These are phyloP conservation scores for Cercospora sesami DNA, from an alignment of 2,329 filamentous ascomycete genomes.

Conservation along the genomic window DNA sequence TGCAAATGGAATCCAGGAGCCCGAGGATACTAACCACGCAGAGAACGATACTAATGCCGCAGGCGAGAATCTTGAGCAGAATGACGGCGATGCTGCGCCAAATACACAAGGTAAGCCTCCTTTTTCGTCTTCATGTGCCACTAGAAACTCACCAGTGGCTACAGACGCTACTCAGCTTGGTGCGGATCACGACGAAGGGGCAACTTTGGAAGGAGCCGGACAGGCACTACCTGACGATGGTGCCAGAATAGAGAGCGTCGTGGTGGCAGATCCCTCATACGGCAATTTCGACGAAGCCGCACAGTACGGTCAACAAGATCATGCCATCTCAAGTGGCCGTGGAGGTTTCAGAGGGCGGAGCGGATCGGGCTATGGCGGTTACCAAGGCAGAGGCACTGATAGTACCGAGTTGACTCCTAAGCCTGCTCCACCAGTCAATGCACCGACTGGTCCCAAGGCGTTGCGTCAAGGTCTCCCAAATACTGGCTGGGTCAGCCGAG, in stretches of 20 bases:
- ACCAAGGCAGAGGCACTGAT: constrained; percentile 24
- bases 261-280: constrained; percentile 30
- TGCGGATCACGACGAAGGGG: constrained; percentile 4
- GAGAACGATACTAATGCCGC: constrained; percentile 34
- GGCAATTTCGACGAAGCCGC: constrained; percentile 28
- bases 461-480: constrained; percentile 89
- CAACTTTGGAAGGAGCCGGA: neutral
- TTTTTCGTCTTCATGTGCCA: neutral
- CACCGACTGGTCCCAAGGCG: constrained; percentile 89
- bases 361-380: constrained; percentile 40
- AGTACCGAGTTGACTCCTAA: constrained; percentile 33
- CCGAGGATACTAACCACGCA: constrained; percentile 38
- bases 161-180: constrained; percentile 3
- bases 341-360: constrained; percentile 49
- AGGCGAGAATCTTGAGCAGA: constrained; percentile 24
- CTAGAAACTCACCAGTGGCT: constrained; percentile 3
- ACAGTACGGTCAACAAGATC: constrained; percentile 23
- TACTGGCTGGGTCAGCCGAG: constrained; percentile 69
- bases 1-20: constrained; percentile 37
- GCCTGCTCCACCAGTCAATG: constrained; percentile 48
- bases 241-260: constrained; percentile 14
- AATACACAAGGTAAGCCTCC: constrained; percentile 21
- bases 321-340: constrained; percentile 45
- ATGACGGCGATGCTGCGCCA: constrained; percentile 15
- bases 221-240: neutral